Evolutionary conservation across 2,329 filamentous ascomycete genomes (phyloP), one percentile per base, ranked within the genome.

Genomic region (Microsporum audouinii): DNA sequence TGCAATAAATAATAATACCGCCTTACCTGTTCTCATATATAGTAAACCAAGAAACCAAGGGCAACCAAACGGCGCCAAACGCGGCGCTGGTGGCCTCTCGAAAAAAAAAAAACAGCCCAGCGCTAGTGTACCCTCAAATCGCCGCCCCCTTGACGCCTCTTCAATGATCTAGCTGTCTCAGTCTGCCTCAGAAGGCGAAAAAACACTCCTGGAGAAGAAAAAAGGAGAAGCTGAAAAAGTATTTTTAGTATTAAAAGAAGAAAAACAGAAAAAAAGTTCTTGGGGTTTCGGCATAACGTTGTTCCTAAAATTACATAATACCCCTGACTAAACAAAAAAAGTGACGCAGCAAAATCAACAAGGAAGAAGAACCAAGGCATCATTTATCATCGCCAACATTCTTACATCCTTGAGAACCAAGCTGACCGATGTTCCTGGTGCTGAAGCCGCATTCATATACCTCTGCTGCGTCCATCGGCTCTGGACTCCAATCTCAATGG

Each of bases 291-390:
- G 51, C 31, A 33, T 55, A 31, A 34, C 31, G 29, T 55, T 36
- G 33, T 17, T 55, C 51, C 51, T 8, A 5, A 3, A 33, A 5
- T 55, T 55, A 55, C 31, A 14, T 55, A 55, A 55, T 55, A 7
- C 51, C 51, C 51, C 51, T 55, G 51, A 55, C 51, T 51, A 31
- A 31, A 51, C 29, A 55, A 55, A 53, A 55, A 53, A 55, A 55
- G 51, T 55, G 51, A 55, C 51, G 51, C 51, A 55, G 51, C 31
- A 34, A 53, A 53, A 53, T 53, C 49, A 53, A 34, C 51, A 34
- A n/a, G 23, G 45, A 27, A 27, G 27, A 55, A 5, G 5, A 7
- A 34, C 23, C 7, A 34, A 31, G 23, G 31, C 51, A 55, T 55
- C 51, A 38, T 55, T 34, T 31, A 55, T 2, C 51, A 36, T 55